Conservation (phyloP, 1,284 basidiomycete species). For the Ustilago hordei region DNA sequence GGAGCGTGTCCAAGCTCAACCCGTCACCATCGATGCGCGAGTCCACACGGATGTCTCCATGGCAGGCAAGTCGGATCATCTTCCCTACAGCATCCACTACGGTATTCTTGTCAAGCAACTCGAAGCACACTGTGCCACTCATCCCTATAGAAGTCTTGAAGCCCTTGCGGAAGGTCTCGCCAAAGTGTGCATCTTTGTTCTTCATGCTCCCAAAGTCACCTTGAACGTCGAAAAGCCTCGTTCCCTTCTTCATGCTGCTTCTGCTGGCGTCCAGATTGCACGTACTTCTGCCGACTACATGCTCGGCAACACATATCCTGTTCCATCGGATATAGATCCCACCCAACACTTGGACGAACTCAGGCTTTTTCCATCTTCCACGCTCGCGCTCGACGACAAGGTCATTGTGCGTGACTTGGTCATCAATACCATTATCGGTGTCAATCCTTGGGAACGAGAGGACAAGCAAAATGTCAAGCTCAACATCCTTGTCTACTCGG, state of each 20-base stretch:
- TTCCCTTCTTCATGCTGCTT: constrained; percentile 74
- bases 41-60: constrained; percentile 75
- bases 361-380: constrained; percentile 46
- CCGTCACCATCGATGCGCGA: constrained; percentile 74
- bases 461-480: constrained; percentile 79
- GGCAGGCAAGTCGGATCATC: constrained; percentile 75
- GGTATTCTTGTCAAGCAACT: constrained; percentile 66
- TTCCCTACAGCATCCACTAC: constrained; percentile 74
- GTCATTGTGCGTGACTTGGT: constrained; percentile 74
- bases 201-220: constrained; percentile 70
- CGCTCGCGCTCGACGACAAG: constrained; percentile 48
- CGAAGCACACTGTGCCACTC: constrained; percentile 55
- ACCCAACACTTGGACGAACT: constrained; percentile 27
- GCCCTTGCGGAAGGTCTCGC: constrained; percentile 71
- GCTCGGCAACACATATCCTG: constrained; percentile 23
- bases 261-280: constrained; percentile 72
- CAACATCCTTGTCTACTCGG: constrained; percentile 73
- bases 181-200: constrained; percentile 71
- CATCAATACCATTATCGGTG: constrained; percentile 77
- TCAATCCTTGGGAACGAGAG: constrained; percentile 79
- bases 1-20: constrained; percentile 72
- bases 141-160: constrained; percentile 51
- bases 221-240: constrained; percentile 74
- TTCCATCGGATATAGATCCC: constrained; percentile 29
- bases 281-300: constrained; percentile 53